Percentiles rank a stretch among this genome's conserved stretches.
phyloP scores from a whole-genome alignment of 306 rosid species.

The Mucuna pruriens region DNA sequence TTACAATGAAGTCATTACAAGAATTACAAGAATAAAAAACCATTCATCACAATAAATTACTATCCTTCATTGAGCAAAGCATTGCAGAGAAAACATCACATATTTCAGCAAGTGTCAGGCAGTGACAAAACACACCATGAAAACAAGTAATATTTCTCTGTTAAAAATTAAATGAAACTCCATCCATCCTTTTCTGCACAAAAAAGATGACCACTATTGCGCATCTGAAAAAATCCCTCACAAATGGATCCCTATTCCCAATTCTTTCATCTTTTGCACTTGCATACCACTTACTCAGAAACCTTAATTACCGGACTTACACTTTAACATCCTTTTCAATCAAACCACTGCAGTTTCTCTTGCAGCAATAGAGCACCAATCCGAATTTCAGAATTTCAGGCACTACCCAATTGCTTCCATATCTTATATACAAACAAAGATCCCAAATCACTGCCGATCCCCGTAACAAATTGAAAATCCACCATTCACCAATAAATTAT shows the following conservation, averaged over 20 bases:
- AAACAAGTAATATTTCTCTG: neutral
- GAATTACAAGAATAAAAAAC: neutral
- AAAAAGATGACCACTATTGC: neutral
- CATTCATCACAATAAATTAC: conserved; percentile 4
- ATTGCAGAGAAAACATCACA: neutral
- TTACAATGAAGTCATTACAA: neutral
- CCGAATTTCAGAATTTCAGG: neutral
- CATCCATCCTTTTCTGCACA: neutral
- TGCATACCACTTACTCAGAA: conserved; percentile 11
- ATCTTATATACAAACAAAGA: neutral
- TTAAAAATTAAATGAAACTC: conserved; percentile 20
- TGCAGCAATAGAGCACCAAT: neutral
- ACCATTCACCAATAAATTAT: conserved; percentile 5
- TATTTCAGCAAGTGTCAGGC: neutral
- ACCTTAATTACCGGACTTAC: neutral
- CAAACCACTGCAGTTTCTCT: conserved; percentile 2
- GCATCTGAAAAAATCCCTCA: neutral
- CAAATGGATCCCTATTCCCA: neutral
- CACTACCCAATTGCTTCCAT: neutral
- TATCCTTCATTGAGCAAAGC: neutral
- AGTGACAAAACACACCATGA: neutral
- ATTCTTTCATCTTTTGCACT: conserved; percentile 9
- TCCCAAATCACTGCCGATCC: conserved; percentile 31
- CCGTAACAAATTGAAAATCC: conserved; percentile 23
- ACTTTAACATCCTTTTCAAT: neutral